These are phyloP conservation scores for Raffaelea albimanens DNA, from an alignment of 2,329 filamentous ascomycete species.

Conservation along the genomic window DNA sequence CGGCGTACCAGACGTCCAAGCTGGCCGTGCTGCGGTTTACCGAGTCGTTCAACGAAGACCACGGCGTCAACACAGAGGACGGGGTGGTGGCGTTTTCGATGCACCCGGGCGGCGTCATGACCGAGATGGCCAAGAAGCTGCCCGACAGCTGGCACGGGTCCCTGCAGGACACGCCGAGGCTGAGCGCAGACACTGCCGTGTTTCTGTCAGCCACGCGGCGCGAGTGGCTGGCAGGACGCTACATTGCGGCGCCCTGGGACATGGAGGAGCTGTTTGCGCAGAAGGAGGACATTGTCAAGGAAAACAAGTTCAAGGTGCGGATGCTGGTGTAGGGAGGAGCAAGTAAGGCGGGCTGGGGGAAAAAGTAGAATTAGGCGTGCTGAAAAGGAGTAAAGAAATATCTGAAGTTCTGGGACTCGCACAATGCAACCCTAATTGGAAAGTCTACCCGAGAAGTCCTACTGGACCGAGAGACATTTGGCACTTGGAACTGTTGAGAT, in stretches of 20 bases:
- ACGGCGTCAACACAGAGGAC: slow-evolving; percentile 32
- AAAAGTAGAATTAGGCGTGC: too few relatives aligned
- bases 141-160: slow-evolving; percentile 1
- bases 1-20: slow-evolving; percentile 38
- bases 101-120: slow-evolving; percentile 29
- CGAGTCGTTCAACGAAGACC: slow-evolving; percentile 23
- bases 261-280: slow-evolving; percentile 31
- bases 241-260: slow-evolving; percentile 35
- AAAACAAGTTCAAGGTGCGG: slow-evolving; percentile 10
- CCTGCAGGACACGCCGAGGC: slow-evolving; percentile 26
- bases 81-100: slow-evolving; percentile 30
- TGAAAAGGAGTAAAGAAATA: too few relatives aligned
- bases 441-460: too few relatives aligned
- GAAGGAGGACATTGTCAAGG: slow-evolving; percentile 30
- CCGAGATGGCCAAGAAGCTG: slow-evolving; percentile 18
- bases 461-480: too few relatives aligned
- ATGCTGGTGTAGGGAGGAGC: neutral
- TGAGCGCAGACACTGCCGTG: slow-evolving; percentile 32
- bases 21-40: slow-evolving; percentile 38
- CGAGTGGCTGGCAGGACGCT: slow-evolving; percentile 35
- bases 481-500: too few relatives aligned
- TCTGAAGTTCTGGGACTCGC: too few relatives aligned
- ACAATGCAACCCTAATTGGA: too few relatives aligned
- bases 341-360: too few relatives aligned
- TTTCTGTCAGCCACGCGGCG: slow-evolving; percentile 30